These are phyloP conservation scores for Globisporangium spiculum DNA, from an alignment of 352 stramenopile species.

Conservation along the genomic window DNA sequence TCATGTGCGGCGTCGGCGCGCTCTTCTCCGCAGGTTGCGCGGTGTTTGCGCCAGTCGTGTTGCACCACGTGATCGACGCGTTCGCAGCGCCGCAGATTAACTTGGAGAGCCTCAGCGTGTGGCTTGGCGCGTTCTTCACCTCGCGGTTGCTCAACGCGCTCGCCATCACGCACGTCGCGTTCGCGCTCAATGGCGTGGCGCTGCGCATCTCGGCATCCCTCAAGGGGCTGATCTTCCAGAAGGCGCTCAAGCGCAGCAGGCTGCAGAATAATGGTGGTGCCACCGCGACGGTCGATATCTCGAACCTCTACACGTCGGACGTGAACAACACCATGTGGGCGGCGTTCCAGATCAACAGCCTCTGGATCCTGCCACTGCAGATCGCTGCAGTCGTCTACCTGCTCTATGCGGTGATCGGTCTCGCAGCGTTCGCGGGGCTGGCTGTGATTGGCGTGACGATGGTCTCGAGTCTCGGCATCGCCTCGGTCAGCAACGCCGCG, in stretches of 20 bases:
- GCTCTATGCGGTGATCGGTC: slow-evolving; percentile 29
- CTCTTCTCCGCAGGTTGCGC: background rate
- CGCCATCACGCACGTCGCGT: slow-evolving; percentile 23
- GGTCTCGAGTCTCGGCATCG: slow-evolving; percentile 43
- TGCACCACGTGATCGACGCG: slow-evolving; percentile 38
- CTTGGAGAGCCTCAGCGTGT: slow-evolving; percentile 20
- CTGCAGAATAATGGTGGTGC: slow-evolving; percentile 8
- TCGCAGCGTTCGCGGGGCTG: slow-evolving; percentile 40
- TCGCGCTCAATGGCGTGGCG: slow-evolving; percentile 25
- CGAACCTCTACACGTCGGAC: slow-evolving; percentile 43
- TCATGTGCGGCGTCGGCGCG: background rate
- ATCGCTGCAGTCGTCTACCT: slow-evolving; percentile 31
- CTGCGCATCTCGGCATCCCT: slow-evolving; percentile 27
- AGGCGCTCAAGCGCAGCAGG: slow-evolving; percentile 24
- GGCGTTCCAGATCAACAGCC: slow-evolving; percentile 38
- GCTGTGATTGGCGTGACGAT: slow-evolving; percentile 31
- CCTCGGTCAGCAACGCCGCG: slow-evolving; percentile 30
- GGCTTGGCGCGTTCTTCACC: slow-evolving; percentile 35
- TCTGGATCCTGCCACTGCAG: slow-evolving; percentile 40
- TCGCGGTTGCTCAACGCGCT: slow-evolving; percentile 33
- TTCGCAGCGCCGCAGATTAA: slow-evolving; percentile 28
- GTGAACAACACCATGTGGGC: slow-evolving; percentile 27
- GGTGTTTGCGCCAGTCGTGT: slow-evolving; percentile 23
- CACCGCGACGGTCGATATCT: slow-evolving; percentile 23
- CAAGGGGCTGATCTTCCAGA: slow-evolving; percentile 37